Evolutionary conservation across 2,329 filamentous ascomycete genomes (phyloP), one percentile per base, ranked within the genome.

Genomic region (Trichophyton benhamiae): DNA sequence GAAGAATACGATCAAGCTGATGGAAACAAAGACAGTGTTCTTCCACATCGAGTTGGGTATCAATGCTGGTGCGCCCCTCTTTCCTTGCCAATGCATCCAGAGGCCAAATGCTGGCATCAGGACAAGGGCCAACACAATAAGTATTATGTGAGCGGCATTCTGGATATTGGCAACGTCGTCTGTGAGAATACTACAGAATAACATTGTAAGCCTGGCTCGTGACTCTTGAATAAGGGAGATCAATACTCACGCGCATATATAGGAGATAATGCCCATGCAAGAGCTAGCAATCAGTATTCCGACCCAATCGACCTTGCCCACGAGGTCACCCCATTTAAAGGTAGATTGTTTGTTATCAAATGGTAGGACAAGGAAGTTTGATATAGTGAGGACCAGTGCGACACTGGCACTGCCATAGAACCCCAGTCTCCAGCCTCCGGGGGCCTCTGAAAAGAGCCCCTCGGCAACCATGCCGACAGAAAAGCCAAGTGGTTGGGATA

Each of bases 31-130:
- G 2, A 79, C 70, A 0, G 70, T 68, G 52, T 83, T 84, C n/a
- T 72, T 76, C 84, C 84, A 87, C 0, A 87, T 71, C 0, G 77
- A 79, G 67, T 86, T 86, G 0, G 84, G 84, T 22, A 87, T 85
- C 6, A 87, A 68, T 0, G 82, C 82, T 11, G 82, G 79, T 2
- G 73, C 74, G 8, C 74, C 73, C 0, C 69, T 66, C 9, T 70
- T 72, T 57, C 80, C 78, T 57, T 80, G 80, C 2, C 74, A 72
- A 9, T 76, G 74, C 57, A 83, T 77, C 83, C 83, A 86, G 8
- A 72, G 67, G 49, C 80, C 71, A 67, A 86, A 86, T 0, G 71
- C 66, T 0, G 78, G 78, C 2, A 83, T 49, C 3, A 63, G 38
- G 27, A 46, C 44, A 8, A 41, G 11, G 7, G 62, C 59, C 11